Evolutionary conservation across 106 monocot species (phyloP), one percentile per base, ranked within the genome.

Genomic region (Dendrobium catenatum): DNA sequence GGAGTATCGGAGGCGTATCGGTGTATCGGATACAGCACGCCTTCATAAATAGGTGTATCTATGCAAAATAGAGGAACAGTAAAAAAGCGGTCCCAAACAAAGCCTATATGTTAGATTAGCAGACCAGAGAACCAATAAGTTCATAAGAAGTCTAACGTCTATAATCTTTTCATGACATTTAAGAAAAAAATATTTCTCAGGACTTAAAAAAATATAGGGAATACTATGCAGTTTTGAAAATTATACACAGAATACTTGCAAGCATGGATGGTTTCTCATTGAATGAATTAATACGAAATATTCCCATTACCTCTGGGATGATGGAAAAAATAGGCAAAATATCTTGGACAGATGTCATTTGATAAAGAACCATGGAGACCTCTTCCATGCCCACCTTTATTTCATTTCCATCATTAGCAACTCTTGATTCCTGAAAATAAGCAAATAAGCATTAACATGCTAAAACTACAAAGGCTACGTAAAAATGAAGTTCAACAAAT

Each of bases 281-380:
- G 24, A 64, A 26, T 64, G n/a, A 48, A 37, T 17, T 20, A 0
- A 67, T 9, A 16, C 17, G 17, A 4, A 33, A 8, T 41, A 73
- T 17, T 58, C 20, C 51, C 40, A 56, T 44, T 90, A 95, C 95
- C 95, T 95, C 92, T 70, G 87, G 89, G 77, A 95, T 82, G 82
- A 87, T 67, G 26, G 89, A 90, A 82, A 95, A 80, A 78, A 90
- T 27, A 24, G 90, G 90, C 24, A 87, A 54, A 72, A 90, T 68
- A 5, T 93, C 88, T 75, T 80, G 90, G 11, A 73, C 59, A 83
- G 92, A 89, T 54, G 85, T 68, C 88, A 95, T 83, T 81, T 85
- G 87, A 82, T 90, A 80, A 55, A 92, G 79, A 81, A 85, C 84
- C 58, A 85, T 81, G 73, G 87, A 89, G 80, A 87, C 81, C 77